These are phyloP conservation scores for Globisporangium sylvaticum DNA, from an alignment of 352 stramenopile genomes.

Conservation along the genomic window DNA sequence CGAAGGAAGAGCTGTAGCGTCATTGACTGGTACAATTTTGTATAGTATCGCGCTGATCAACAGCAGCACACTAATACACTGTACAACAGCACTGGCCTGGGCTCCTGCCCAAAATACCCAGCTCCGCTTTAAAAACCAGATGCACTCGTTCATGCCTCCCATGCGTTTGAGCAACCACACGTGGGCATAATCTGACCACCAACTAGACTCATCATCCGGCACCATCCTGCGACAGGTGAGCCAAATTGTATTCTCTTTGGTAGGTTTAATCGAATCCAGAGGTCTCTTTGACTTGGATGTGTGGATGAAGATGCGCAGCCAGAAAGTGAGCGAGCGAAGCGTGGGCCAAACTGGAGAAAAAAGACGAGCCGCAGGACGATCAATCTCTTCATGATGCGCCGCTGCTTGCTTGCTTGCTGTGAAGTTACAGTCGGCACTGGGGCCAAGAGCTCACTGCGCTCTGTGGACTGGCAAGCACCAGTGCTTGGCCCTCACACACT, in stretches of 20 bases:
- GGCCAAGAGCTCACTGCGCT: neutral
- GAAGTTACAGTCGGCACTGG: neutral
- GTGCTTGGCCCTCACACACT: too few relatives aligned
- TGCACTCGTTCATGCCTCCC: too few relatives aligned
- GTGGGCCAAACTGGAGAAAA: neutral
- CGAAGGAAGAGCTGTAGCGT: neutral
- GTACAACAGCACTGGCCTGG: neutral
- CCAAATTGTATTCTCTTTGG: slow-evolving; percentile 2
- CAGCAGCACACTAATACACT: neutral
- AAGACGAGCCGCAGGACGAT: neutral
- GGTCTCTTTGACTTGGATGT: neutral
- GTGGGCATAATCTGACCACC: neutral
- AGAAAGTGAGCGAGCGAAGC: neutral
- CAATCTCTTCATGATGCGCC: neutral
- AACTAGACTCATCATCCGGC: neutral
- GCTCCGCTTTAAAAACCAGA: neutral
- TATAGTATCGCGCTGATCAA: neutral
- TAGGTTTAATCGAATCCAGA: slow-evolving; percentile 8
- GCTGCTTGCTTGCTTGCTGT: neutral
- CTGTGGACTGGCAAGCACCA: too few relatives aligned
- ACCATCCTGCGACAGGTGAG: slow-evolving; percentile 1
- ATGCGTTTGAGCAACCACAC: neutral
- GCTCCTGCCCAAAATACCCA: neutral
- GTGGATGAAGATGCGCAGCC: slow-evolving; percentile 5
- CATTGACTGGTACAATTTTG: too few relatives aligned